A percentile compares a stretch with the other conserved stretches of the same genome.
These are phyloP conservation scores for Epichloe typhina DNA, from an alignment of 2,329 filamentous ascomycete genomes.

Conservation along the genomic window DNA sequence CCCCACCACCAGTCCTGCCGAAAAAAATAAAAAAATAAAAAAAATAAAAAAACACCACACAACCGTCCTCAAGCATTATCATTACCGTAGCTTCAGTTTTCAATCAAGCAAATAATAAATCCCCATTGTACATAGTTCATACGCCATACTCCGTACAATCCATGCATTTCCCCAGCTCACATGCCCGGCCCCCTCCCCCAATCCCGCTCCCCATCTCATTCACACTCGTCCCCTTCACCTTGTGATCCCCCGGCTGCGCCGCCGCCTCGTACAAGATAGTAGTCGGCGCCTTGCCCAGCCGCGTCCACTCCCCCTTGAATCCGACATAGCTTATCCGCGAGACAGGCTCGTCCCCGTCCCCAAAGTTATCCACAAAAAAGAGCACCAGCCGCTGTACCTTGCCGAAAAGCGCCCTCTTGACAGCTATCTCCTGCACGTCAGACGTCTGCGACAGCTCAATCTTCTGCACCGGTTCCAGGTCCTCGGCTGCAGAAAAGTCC, in stretches of 20 bases:
- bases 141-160: too few relatives aligned
- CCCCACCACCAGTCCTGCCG: too few relatives aligned
- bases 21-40: neutral
- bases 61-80: neutral
- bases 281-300: constrained; percentile 55
- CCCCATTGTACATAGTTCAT: too few relatives aligned
- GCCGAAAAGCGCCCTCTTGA: constrained; percentile 81
- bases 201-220: constrained; percentile 44
- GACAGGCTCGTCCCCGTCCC: constrained; percentile 64
- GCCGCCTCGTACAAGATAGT: constrained; percentile 90
- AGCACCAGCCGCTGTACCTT: constrained; percentile 70
- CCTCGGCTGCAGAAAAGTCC: constrained; percentile 67
- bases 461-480: constrained; percentile 57
- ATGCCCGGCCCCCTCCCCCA: constrained; percentile 27
- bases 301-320: constrained; percentile 92
- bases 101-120: too few relatives aligned
- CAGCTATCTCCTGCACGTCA: constrained; percentile 75
- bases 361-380: constrained; percentile 89
- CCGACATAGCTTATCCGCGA: constrained; percentile 72
- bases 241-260: constrained; percentile 82
- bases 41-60: neutral
- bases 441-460: constrained; percentile 65
- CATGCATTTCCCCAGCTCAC: constrained; percentile 6
- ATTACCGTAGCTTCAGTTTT: neutral
- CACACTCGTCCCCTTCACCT: constrained; percentile 42